Evolutionary conservation across 768 basidiomycete species (phyloP).

Genomic region (Russula sp.): DNA sequence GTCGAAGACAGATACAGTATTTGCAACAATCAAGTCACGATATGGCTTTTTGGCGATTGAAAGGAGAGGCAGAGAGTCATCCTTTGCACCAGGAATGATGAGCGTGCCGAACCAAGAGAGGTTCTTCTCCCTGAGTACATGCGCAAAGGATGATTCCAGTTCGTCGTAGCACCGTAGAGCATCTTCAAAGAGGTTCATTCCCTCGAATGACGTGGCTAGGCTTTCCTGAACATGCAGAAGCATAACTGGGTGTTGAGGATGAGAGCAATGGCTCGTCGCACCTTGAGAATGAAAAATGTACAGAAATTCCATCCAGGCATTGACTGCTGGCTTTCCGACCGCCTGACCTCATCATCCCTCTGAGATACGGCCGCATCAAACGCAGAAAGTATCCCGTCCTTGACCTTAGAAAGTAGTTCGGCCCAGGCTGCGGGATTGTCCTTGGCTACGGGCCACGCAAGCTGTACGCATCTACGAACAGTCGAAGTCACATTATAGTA

Average conservation of each 20-base stretch:
- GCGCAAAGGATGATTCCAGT: constrained; percentile 77
- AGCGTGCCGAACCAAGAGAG: constrained; percentile 90
- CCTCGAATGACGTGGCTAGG: constrained; percentile 85
- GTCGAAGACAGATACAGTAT: constrained; percentile 90
- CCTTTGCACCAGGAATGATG: constrained; percentile 57
- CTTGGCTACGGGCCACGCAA: constrained; percentile 64
- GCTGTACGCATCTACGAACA: constrained; percentile 62
- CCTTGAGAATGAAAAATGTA: constrained; percentile 94
- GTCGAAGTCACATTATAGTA: constrained; percentile 3
- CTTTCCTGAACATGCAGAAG: constrained; percentile 61
- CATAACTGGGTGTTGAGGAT: neutral
- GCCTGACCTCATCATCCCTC: constrained; percentile 84
- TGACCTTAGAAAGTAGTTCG: constrained; percentile 80
- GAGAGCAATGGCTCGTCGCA: constrained; percentile 28
- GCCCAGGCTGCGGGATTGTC: constrained; percentile 80
- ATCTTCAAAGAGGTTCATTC: constrained; percentile 84
- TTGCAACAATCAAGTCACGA: constrained; percentile 80
- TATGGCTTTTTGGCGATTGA: constrained; percentile 77
- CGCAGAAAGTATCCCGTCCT: constrained; percentile 79
- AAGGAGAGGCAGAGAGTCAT: constrained; percentile 79
- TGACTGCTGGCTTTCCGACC: constrained; percentile 81
- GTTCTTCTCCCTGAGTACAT: constrained; percentile 68
- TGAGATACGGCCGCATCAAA: constrained; percentile 74
- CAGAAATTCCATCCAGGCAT: constrained; percentile 99
- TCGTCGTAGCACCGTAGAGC: constrained; percentile 86